phyloP scores from a whole-genome alignment of 1,284 basidiomycete genomes.

The Ganoderma multipileum region DNA sequence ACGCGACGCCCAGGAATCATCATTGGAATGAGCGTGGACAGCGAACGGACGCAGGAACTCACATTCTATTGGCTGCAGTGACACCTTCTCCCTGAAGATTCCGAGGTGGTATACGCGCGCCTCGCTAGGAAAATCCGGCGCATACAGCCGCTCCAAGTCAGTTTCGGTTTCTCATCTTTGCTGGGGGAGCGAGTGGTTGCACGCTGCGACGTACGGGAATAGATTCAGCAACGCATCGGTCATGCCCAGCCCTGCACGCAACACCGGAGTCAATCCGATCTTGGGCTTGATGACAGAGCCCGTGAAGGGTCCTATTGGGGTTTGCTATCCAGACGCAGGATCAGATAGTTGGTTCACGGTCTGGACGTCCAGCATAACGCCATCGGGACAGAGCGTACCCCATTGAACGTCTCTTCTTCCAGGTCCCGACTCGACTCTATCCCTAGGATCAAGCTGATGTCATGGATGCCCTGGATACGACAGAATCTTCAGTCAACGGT shows the following conservation, averaged over 20 bases:
- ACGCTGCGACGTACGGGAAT: constrained; percentile 67
- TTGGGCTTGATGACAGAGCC: constrained; percentile 73
- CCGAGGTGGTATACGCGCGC: constrained; percentile 93
- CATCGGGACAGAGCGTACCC: constrained; percentile 51
- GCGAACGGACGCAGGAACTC: constrained; percentile 32
- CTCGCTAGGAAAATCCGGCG: constrained; percentile 45
- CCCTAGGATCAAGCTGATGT: constrained; percentile 76
- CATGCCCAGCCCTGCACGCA: constrained; percentile 96
- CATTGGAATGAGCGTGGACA: background rate
- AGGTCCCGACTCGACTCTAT: constrained; percentile 77
- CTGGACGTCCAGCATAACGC: constrained; percentile 1
- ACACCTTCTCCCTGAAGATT: constrained; percentile 89
- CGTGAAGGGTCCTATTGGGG: constrained; percentile 72
- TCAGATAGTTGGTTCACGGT: background rate
- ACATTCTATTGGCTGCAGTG: constrained; percentile 94
- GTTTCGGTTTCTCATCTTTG: background rate
- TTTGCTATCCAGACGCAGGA: constrained; percentile 49
- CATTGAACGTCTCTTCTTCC: constrained; percentile 64
- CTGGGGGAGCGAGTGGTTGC: background rate
- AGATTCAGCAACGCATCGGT: constrained; percentile 83
- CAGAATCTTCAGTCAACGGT: background rate
- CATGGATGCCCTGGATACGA: constrained; percentile 63
- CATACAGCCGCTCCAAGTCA: background rate
- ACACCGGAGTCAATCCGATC: constrained; percentile 89
- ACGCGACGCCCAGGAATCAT: constrained; percentile 11